These are phyloP conservation scores for Camellia sinensis DNA, from an alignment of 148 eudicot species.

Conservation along the genomic window DNA sequence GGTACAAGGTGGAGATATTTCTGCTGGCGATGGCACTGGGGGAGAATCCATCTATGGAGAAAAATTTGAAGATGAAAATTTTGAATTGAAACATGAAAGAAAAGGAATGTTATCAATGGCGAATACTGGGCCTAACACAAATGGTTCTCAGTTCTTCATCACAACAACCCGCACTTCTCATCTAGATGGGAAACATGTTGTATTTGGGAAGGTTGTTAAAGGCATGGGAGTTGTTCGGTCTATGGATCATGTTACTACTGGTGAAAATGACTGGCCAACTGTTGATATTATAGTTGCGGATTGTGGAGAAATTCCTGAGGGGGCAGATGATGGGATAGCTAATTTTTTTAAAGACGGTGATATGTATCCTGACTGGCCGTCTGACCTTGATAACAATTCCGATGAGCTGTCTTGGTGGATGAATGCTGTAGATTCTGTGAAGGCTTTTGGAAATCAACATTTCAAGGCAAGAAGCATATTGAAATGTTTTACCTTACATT, in stretches of 20 bases:
- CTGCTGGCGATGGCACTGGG: slow-evolving; percentile 87
- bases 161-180: slow-evolving; percentile 79
- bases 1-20: slow-evolving; percentile 87
- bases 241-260: slow-evolving; percentile 62
- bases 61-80: slow-evolving; percentile 83
- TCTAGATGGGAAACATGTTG: slow-evolving; percentile 91
- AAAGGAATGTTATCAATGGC: slow-evolving; percentile 96
- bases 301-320: slow-evolving; percentile 80
- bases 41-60: slow-evolving; percentile 94
- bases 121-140: slow-evolving; percentile 72
- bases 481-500: background rate
- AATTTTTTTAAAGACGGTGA: slow-evolving; percentile 87
- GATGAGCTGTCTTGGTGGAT: slow-evolving; percentile 83
- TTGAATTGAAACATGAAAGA: slow-evolving; percentile 82
- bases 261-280: slow-evolving; percentile 44
- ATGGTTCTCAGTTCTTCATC: slow-evolving; percentile 88
- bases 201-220: slow-evolving; percentile 82
- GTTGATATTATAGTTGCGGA: slow-evolving; percentile 55
- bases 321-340: slow-evolving; percentile 64
- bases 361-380: slow-evolving; percentile 78
- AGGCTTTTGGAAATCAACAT: slow-evolving; percentile 67
- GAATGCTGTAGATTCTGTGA: slow-evolving; percentile 63
- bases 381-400: slow-evolving; percentile 61
- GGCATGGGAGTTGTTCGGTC: slow-evolving; percentile 94
- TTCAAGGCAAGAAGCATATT: slow-evolving; percentile 52